Evolutionary conservation across 2,329 filamentous ascomycete species (phyloP).

Genomic region (Colletotrichum euphorbiae): DNA sequence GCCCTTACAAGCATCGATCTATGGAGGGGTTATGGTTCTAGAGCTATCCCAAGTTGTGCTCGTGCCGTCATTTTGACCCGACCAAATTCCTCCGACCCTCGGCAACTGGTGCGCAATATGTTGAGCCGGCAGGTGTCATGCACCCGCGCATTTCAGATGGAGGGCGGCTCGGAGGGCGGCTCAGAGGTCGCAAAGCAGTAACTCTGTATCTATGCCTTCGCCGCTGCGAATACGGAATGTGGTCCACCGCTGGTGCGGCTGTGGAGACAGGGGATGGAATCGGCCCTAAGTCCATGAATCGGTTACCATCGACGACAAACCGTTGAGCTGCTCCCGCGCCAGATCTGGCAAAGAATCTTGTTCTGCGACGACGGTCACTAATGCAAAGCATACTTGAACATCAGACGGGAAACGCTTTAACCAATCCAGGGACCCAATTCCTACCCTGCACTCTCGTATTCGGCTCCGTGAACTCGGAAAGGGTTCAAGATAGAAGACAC

Average conservation of each 20-base stretch:
- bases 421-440: not conserved
- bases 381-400: constrained; percentile 3
- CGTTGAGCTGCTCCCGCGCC: too few species aligned
- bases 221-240: not conserved
- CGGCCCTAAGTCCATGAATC: not conserved
- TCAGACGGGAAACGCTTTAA: constrained; percentile 23
- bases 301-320: not conserved
- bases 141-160: constrained; percentile 19
- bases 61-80: not conserved
- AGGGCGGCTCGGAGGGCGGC: not conserved
- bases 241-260: not conserved
- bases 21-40: not conserved
- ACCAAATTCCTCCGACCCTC: constrained; percentile 3
- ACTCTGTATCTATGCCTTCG: not conserved
- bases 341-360: not conserved
- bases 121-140: constrained; percentile 33
- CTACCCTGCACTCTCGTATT: constrained; percentile 18
- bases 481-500: not conserved
- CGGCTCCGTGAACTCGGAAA: not conserved
- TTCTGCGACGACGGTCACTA: constrained; percentile 13
- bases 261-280: not conserved
- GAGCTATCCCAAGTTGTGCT: not conserved
- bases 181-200: not conserved
- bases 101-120: constrained; percentile 12
- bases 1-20: not conserved